Base-by-base conservation (phyloP, 1,284 basidiomycete genomes). In the Trametes hirsuta region DNA sequence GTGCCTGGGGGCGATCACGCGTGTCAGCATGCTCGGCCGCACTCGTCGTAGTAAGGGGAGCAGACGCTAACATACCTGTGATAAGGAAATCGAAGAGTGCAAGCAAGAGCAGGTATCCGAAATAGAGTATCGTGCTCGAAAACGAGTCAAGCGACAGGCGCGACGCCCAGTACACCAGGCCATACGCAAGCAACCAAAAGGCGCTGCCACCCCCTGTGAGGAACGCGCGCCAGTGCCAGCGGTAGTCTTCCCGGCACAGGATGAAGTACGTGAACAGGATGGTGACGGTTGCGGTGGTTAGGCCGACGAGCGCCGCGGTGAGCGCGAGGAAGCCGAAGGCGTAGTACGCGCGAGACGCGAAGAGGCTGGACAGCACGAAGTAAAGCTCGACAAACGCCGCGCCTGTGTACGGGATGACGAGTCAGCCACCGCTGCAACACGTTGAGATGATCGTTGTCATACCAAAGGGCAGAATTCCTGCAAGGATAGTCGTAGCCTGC, bases 161-260 rank as follows among this genome's bases (percentile, higher is more conserved):
- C 2, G 92, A 91, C 10, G 83, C 85, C 94, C 94, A 97, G 73
- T 97, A 98, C 74, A 93, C 92, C 3, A 93, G 66, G 3, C 88
- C 90, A 70, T 96, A 97, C 0, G 84, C 82, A 58, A 97, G 80
- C 36, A 98, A 78, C 96, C 97, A 99, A 74, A 97, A 88, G 0
- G 95, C 91, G 61, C 91, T 93, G 21, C 95, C 95, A 6, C 95
- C 97, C 35, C 96, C 97, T n/a, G 90, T 91, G 65, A 97, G 73
- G 82, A 98, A 98, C 4, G 94, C 84, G 44, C 95, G 85, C 96
- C 97, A 98, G 65, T 99, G 96, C 96, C 96, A 99, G 64, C 93
- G 82, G 76, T 98, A 98, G 71, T 99, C 96, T 75, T 98, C 97
- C 10, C 94, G 91, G 66, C 96, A 98, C 14, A 99, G 84, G 59